Evolutionary conservation across 768 basidiomycete species (phyloP).

Genomic region (Pleurotus tuber-regium): DNA sequence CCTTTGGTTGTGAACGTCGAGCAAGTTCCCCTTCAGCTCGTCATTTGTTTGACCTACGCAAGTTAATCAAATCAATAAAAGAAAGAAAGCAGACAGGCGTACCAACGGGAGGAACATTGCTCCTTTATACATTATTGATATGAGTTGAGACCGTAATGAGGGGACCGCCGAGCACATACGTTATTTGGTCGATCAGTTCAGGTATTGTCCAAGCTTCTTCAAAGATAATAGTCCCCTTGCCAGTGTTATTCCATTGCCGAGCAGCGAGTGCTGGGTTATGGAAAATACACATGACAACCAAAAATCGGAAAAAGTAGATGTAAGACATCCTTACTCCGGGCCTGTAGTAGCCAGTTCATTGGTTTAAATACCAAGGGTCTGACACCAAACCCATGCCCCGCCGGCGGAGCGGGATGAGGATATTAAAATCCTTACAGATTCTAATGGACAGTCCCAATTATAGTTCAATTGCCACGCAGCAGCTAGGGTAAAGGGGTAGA

Average conservation of each 20-base stretch:
- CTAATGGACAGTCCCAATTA: too few relatives aligned
- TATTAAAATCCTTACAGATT: too few relatives aligned
- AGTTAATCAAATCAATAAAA: too few relatives aligned
- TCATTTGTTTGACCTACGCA: conserved; percentile 26
- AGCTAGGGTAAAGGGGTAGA: too few relatives aligned
- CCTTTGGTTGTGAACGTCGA: conserved; percentile 38
- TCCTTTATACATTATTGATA: background rate
- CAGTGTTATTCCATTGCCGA: conserved; percentile 28
- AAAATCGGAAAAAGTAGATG: too few relatives aligned
- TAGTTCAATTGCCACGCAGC: too few relatives aligned
- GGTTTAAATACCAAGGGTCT: too few relatives aligned
- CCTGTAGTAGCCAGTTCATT: too few relatives aligned
- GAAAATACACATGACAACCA: too few relatives aligned
- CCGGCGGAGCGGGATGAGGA: too few relatives aligned
- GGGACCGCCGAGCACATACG: conserved; percentile 17
- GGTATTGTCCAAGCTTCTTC: conserved; percentile 40
- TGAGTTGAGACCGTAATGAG: background rate
- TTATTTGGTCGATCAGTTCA: conserved; percentile 24
- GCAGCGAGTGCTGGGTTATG: background rate
- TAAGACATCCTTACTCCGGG: too few relatives aligned
- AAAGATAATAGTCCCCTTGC: conserved; percentile 34
- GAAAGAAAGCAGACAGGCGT: conserved; percentile 19
- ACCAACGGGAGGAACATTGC: conserved; percentile 29
- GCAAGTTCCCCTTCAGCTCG: conserved; percentile 30
- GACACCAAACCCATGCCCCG: too few relatives aligned